Percentiles rank a stretch among this genome's conserved stretches.
phyloP scores from a whole-genome alignment of 768 basidiomycete genomes.

The Crucibulum laeve region DNA sequence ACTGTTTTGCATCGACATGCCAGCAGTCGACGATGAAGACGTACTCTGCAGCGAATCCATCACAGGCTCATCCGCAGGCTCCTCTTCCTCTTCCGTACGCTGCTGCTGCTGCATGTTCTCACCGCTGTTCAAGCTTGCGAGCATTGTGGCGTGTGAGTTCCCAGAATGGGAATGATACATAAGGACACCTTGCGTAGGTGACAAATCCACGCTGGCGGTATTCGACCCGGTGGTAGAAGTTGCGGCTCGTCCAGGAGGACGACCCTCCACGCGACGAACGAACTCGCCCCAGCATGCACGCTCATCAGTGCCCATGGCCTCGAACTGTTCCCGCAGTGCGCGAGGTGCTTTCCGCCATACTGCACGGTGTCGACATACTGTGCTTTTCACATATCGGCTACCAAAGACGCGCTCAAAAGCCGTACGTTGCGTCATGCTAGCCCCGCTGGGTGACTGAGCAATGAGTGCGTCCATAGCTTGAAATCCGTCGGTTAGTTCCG shows the following conservation, averaged over 20 bases:
- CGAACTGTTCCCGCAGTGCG: constrained; percentile 44
- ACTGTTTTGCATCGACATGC: not conserved
- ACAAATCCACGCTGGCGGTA: constrained; percentile 4
- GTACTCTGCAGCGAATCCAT: constrained; percentile 26
- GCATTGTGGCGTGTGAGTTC: constrained; percentile 15
- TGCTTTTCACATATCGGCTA: constrained; percentile 69
- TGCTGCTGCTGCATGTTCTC: constrained; percentile 4
- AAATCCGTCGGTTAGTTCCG: constrained; percentile 60
- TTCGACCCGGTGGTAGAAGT: constrained; percentile 7
- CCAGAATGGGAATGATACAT: constrained; percentile 12
- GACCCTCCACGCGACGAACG: constrained; percentile 56
- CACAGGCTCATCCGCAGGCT: constrained; percentile 9
- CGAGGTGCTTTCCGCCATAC: constrained; percentile 58
- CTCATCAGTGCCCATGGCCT: constrained; percentile 50
- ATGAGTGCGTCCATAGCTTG: constrained; percentile 41
- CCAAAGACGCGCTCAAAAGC: constrained; percentile 72
- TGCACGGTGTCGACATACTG: constrained; percentile 67
- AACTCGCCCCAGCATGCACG: constrained; percentile 68
- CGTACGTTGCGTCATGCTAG: constrained; percentile 53
- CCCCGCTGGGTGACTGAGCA: constrained; percentile 27
- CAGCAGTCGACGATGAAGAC: not conserved
- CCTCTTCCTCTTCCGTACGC: constrained; percentile 15
- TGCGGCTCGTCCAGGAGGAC: constrained; percentile 25
- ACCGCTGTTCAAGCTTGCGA: constrained; percentile 3
- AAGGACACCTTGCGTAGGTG: constrained; percentile 13